These are phyloP conservation scores for Viridothelium virens DNA, from an alignment of 495 filamentous ascomycete genomes.

Conservation along the genomic window DNA sequence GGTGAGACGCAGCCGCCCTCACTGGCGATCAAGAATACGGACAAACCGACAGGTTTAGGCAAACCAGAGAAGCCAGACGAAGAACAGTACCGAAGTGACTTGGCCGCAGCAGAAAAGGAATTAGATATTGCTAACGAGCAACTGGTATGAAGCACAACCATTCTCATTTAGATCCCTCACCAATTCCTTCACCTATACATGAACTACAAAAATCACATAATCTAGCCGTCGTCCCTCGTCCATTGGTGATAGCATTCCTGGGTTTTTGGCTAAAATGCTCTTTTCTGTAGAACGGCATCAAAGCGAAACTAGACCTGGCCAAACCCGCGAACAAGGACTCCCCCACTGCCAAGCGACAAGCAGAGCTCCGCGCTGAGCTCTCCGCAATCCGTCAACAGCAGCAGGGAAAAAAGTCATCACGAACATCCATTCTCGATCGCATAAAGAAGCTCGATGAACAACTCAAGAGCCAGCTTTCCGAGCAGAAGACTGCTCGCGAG, in stretches of 20 bases:
- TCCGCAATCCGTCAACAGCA: conserved; percentile 71
- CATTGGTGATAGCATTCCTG: not conserved
- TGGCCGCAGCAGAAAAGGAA: conserved; percentile 75
- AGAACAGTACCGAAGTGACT: conserved; percentile 58
- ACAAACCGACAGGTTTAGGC: conserved; percentile 21
- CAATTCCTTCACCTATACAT: not conserved
- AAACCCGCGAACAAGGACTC: conserved; percentile 68
- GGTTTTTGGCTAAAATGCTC: not conserved
- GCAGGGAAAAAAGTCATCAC: conserved; percentile 69
- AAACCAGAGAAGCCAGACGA: conserved; percentile 62
- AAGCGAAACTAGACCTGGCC: conserved; percentile 73
- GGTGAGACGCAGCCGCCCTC: not conserved
- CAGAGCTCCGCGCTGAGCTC: conserved; percentile 70
- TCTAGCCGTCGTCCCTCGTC: not conserved
- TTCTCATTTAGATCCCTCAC: not conserved
- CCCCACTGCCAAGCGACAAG: conserved; percentile 64
- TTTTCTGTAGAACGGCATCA: conserved; percentile 60
- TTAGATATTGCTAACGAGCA: conserved; percentile 63
- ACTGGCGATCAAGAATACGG: conserved; percentile 16
- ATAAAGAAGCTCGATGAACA: conserved; percentile 78
- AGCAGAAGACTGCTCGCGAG: conserved; percentile 73
- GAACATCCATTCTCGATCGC: conserved; percentile 68
- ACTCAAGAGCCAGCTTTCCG: conserved; percentile 68
- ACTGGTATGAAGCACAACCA: conserved; percentile 50
- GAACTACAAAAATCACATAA: not conserved